These are phyloP conservation scores for Cercospora sp. DNA, from an alignment of 2,329 filamentous ascomycete genomes.

Conservation along the genomic window DNA sequence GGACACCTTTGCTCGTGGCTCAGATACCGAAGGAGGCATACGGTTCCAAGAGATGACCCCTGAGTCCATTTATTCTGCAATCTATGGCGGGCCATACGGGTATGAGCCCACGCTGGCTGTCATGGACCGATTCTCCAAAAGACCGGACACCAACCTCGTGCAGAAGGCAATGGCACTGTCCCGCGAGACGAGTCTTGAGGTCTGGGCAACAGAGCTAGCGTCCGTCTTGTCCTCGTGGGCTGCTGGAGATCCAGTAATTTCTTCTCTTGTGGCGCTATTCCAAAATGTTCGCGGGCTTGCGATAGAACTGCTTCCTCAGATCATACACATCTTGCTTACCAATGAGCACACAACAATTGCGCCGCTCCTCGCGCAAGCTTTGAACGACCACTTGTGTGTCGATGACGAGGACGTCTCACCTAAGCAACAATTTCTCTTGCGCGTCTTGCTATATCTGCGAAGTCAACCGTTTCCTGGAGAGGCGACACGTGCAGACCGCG, in stretches of 20 bases:
- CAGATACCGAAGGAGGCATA: constrained; percentile 24
- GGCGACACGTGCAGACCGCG: constrained; percentile 72
- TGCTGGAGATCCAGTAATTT: constrained; percentile 66
- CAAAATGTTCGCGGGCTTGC: constrained; percentile 67
- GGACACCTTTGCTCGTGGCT: constrained; percentile 18
- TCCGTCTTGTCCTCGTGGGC: constrained; percentile 52
- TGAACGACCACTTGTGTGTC: constrained; percentile 65
- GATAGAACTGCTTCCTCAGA: constrained; percentile 67
- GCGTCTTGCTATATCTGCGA: constrained; percentile 82
- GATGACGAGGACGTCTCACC: constrained; percentile 52
- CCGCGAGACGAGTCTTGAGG: constrained; percentile 17
- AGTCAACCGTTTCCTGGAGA: constrained; percentile 76
- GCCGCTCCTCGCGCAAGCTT: constrained; percentile 35
- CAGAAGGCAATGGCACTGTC: constrained; percentile 25
- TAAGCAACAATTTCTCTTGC: constrained; percentile 72
- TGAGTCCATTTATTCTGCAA: constrained; percentile 26
- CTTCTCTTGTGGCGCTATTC: constrained; percentile 67
- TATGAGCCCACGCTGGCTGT: constrained; percentile 30
- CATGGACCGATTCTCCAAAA: not conserved
- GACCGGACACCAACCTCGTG: constrained; percentile 13
- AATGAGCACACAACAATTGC: constrained; percentile 70
- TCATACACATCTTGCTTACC: constrained; percentile 78
- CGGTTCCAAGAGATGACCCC: constrained; percentile 37
- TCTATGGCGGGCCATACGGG: constrained; percentile 30
- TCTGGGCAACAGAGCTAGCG: constrained; percentile 34